Evolutionary conservation across 352 stramenopile genomes (phyloP).

Genomic region (Phytophthora sp.): DNA sequence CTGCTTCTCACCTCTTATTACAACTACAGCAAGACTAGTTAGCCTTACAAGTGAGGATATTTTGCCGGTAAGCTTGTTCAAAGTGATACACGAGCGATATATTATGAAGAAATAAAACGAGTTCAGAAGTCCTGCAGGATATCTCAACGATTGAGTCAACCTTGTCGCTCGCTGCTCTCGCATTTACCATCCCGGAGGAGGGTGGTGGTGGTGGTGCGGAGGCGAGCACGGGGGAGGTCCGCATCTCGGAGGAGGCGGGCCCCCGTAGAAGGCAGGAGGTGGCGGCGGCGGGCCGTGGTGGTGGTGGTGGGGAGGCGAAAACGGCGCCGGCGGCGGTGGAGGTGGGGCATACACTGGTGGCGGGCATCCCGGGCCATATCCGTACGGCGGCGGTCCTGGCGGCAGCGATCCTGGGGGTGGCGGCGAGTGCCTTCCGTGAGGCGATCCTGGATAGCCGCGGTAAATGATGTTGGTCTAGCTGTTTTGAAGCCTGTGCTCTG

Average conservation of each 20-base stretch:
- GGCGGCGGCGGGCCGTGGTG: slow-evolving; percentile 12
- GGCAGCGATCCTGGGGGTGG: slow-evolving; percentile 8
- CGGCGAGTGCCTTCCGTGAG: slow-evolving; percentile 17
- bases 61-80: too few species aligned
- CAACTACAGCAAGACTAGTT: too few species aligned
- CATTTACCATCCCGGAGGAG: slow-evolving; percentile 14
- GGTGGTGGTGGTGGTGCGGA: slow-evolving; percentile 20
- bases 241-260: slow-evolving; percentile 1
- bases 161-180: background rate
- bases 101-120: too few species aligned
- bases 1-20: too few species aligned
- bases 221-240: slow-evolving; percentile 11
- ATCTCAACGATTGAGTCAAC: too few species aligned
- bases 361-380: slow-evolving; percentile 8
- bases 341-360: slow-evolving; percentile 13
- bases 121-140: too few species aligned
- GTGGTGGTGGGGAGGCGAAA: slow-evolving; percentile 12
- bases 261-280: slow-evolving; percentile 4
- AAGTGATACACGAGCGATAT: too few species aligned
- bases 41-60: too few species aligned
- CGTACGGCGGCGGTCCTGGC: slow-evolving; percentile 9
- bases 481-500: background rate
- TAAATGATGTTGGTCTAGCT: slow-evolving; percentile 11
- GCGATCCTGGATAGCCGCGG: slow-evolving; percentile 10
- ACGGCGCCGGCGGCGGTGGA: background rate